Conservation (phyloP, 305 asterid species). For the Striga hermonthica region DNA sequence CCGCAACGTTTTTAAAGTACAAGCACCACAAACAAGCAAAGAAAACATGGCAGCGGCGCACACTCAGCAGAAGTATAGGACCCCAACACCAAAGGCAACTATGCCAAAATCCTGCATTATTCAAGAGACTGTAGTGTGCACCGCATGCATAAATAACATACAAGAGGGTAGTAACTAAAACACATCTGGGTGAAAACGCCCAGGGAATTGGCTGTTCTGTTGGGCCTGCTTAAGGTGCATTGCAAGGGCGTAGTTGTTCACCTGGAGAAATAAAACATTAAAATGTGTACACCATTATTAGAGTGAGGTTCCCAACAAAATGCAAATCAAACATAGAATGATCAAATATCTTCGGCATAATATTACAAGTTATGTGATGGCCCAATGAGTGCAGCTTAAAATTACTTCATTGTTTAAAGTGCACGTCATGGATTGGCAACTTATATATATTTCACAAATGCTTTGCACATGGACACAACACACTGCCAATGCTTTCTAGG, state of each 20-base stretch:
- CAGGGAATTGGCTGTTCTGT: slow-evolving; percentile 64
- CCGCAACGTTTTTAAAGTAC: too few species aligned
- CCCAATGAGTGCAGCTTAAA: neutral
- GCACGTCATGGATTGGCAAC: neutral
- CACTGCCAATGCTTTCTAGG: too few species aligned
- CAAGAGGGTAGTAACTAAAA: slow-evolving; percentile 38
- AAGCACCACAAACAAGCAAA: too few species aligned
- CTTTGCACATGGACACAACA: too few species aligned
- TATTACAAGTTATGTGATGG: neutral
- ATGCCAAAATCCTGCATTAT: slow-evolving; percentile 19
- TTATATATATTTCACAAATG: slow-evolving; percentile 4
- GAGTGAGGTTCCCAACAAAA: neutral
- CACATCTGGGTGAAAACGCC: slow-evolving; percentile 79
- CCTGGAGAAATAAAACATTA: slow-evolving; percentile 39
- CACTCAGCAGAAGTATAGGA: too few species aligned
- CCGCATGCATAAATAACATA: slow-evolving; percentile 5
- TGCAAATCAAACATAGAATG: neutral
- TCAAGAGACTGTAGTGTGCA: slow-evolving; percentile 7
- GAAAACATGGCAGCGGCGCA: too few species aligned
- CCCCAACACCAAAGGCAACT: neutral
- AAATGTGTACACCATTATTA: slow-evolving; percentile 5
- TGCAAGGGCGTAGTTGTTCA: slow-evolving; percentile 75
- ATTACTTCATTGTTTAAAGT: neutral
- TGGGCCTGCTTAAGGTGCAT: slow-evolving; percentile 96
- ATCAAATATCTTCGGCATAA: neutral